A percentile compares a stretch with the other conserved stretches of the same genome.
These are phyloP conservation scores for Penicillium soppii DNA, from an alignment of 495 filamentous ascomycete species.

Conservation along the genomic window DNA sequence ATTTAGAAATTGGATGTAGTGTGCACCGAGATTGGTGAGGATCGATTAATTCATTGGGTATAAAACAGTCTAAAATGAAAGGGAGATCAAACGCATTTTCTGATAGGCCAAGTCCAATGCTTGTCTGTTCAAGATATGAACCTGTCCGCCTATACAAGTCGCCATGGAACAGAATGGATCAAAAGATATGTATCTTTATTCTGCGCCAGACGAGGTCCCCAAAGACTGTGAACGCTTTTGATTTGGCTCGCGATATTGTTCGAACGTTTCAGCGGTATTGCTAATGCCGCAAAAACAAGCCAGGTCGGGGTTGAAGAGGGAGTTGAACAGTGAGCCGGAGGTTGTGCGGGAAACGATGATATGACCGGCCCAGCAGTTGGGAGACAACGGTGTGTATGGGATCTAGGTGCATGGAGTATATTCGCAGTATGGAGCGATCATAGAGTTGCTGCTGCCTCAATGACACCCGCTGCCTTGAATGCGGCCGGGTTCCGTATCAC, in stretches of 20 bases:
- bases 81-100: slow-evolving; percentile 1
- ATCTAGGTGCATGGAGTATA: background rate
- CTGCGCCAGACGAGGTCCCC: background rate
- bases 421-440: slow-evolving; percentile 45
- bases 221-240: background rate
- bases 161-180: background rate
- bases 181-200: background rate
- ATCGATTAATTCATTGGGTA: slow-evolving; percentile 22
- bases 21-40: background rate
- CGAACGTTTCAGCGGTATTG: background rate
- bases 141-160: background rate
- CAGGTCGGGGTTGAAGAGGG: background rate
- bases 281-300: background rate
- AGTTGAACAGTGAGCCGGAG: background rate
- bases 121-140: slow-evolving; percentile 10
- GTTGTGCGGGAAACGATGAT: background rate
- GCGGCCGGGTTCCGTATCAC: slow-evolving; percentile 52
- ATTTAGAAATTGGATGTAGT: background rate
- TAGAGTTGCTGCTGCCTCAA: slow-evolving; percentile 68
- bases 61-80: slow-evolving; percentile 16
- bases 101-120: background rate
- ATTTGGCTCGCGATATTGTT: background rate
- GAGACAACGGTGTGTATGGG: background rate
- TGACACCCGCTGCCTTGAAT: slow-evolving; percentile 67
- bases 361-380: background rate